phyloP scores from a whole-genome alignment of 108 stramenopile species.

The Cylindrotheca fusiformis region DNA sequence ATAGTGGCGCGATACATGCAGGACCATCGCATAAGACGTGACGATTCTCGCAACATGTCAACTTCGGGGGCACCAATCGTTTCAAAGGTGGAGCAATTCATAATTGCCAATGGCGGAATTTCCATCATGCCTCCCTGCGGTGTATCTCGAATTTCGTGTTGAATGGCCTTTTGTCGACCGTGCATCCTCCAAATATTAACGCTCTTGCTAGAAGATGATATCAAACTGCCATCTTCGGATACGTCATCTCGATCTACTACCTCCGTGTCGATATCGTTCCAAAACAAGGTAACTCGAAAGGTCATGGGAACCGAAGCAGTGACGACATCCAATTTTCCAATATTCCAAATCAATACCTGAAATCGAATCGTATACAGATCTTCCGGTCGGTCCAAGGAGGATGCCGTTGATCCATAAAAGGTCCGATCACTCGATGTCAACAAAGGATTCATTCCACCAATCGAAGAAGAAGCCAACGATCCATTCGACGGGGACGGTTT shows the following conservation, averaged over 20 bases:
- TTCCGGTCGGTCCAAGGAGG: neutral
- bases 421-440: neutral
- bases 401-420: neutral
- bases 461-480: neutral
- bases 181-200: conserved; percentile 29
- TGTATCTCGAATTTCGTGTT: conserved; percentile 5
- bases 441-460: neutral
- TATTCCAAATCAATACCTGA: conserved; percentile 43
- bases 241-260: neutral
- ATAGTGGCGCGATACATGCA: conserved; percentile 46
- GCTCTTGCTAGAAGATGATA: neutral
- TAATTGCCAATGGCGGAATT: conserved; percentile 53
- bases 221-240: neutral
- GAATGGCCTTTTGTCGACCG: conserved; percentile 24
- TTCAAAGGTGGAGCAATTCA: conserved; percentile 46
- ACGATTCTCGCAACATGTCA: conserved; percentile 18
- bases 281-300: conserved; percentile 37
- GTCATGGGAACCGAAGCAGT: conserved; percentile 33
- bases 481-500: neutral
- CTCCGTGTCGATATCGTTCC: conserved; percentile 23
- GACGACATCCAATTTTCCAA: conserved; percentile 31
- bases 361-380: conserved; percentile 24
- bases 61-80: conserved; percentile 46
- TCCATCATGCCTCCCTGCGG: conserved; percentile 19
- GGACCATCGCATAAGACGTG: conserved; percentile 39